Evolutionary conservation across 306 rosid genomes (phyloP).

Genomic region (Adenanthera pavonina): DNA sequence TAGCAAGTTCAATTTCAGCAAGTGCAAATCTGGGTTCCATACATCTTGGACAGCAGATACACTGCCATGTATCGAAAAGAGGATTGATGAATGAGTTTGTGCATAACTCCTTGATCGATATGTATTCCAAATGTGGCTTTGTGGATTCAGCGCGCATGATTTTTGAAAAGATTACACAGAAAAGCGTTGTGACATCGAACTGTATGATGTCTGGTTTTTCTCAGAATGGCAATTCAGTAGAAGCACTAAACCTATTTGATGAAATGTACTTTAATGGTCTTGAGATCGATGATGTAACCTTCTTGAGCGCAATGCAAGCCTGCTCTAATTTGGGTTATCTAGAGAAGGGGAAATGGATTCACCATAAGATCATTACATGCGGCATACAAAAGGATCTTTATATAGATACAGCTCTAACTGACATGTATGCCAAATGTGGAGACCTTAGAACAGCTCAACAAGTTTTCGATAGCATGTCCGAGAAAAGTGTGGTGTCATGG

Average conservation of each 20-base stretch:
- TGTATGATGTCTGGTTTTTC: constrained; percentile 85
- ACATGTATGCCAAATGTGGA: constrained; percentile 93
- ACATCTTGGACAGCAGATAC: constrained; percentile 76
- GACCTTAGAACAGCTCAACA: constrained; percentile 64
- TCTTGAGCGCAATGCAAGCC: constrained; percentile 87
- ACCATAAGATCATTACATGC: constrained; percentile 68
- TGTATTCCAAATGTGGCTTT: constrained; percentile 88
- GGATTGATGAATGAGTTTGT: constrained; percentile 73
- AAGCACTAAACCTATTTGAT: constrained; percentile 78
- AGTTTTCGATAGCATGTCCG: constrained; percentile 66
- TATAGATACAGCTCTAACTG: constrained; percentile 70
- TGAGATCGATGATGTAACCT: constrained; percentile 70
- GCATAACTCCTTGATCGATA: constrained; percentile 76
- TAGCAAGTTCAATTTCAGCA: constrained; percentile 84
- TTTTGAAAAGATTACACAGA: constrained; percentile 51
- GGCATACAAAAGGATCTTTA: constrained; percentile 61
- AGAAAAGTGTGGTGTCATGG: constrained; percentile 86
- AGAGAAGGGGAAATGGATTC: constrained; percentile 92
- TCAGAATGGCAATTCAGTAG: constrained; percentile 69
- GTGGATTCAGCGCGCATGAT: constrained; percentile 61
- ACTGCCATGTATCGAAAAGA: constrained; percentile 70
- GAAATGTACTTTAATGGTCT: constrained; percentile 59
- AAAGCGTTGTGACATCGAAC: constrained; percentile 79
- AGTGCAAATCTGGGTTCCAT: constrained; percentile 64
- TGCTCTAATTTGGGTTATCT: constrained; percentile 79